Evolutionary conservation across 805 yeast genomes (phyloP).

Genomic region (Candida insectalens): DNA sequence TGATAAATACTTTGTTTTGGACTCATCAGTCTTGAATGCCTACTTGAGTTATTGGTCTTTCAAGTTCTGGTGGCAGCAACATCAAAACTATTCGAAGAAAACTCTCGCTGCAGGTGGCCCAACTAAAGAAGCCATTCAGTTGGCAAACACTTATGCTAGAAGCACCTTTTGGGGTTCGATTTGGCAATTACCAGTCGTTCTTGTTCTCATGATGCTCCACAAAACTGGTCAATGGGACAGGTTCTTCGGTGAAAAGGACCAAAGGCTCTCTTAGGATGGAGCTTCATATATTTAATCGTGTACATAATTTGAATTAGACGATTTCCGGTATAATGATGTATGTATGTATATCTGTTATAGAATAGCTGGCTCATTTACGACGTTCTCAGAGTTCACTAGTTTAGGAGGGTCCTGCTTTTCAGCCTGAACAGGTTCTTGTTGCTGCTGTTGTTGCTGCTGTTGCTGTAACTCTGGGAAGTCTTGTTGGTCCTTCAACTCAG

Average conservation of each 20-base stretch:
- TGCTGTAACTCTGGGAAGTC: too few relatives aligned
- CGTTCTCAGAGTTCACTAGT: too few relatives aligned
- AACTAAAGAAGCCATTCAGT: conserved; percentile 46
- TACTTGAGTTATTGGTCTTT: conserved; percentile 79
- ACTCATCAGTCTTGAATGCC: conserved; percentile 71
- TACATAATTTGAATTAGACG: too few relatives aligned
- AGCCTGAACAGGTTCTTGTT: too few relatives aligned
- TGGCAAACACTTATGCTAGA: conserved; percentile 66
- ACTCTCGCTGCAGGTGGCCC: conserved; percentile 25
- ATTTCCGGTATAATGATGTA: too few relatives aligned
- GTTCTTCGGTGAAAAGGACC: conserved; percentile 27
- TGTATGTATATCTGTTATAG: too few relatives aligned
- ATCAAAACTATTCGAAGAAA: conserved; percentile 38
- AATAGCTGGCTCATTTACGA: too few relatives aligned
- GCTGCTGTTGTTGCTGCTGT: too few relatives aligned
- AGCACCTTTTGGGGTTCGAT: conserved; percentile 91
- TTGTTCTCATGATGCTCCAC: conserved; percentile 88
- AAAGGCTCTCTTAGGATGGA: conserved; percentile 8
- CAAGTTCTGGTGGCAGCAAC: conserved; percentile 81
- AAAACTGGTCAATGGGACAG: conserved; percentile 94
- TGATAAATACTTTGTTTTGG: conserved; percentile 72
- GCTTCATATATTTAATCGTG: too few relatives aligned
- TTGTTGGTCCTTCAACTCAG: too few relatives aligned
- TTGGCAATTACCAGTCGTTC: conserved; percentile 83
- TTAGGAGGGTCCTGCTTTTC: too few relatives aligned